These are phyloP conservation scores for Russula emetica DNA, from an alignment of 768 basidiomycete species.

Conservation along the genomic window DNA sequence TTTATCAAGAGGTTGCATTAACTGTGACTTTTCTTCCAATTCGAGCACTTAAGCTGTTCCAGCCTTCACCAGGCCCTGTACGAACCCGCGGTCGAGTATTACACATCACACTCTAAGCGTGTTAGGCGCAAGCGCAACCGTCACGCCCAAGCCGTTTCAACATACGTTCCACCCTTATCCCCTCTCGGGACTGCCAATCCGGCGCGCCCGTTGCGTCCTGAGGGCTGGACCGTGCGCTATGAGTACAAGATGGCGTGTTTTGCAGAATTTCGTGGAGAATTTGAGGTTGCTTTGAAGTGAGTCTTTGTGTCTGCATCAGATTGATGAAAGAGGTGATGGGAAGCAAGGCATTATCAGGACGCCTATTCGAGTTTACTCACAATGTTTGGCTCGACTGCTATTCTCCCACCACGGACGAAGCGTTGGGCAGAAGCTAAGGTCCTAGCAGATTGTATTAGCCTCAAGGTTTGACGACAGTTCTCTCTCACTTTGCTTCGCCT, in stretches of 20 bases:
- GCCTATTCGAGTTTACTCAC: slow-evolving; percentile 78
- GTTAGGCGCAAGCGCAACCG: slow-evolving; percentile 86
- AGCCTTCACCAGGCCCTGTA: slow-evolving; percentile 87
- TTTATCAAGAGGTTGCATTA: slow-evolving; percentile 73
- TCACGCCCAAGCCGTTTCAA: slow-evolving; percentile 56
- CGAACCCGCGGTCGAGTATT: slow-evolving; percentile 90
- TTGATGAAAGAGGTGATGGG: slow-evolving; percentile 17
- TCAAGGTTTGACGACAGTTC: slow-evolving; percentile 56
- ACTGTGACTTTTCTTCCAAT: background rate
- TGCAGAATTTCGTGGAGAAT: slow-evolving; percentile 90
- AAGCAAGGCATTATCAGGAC: slow-evolving; percentile 84
- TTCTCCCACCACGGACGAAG: slow-evolving; percentile 88
- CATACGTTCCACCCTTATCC: slow-evolving; percentile 49
- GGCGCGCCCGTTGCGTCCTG: slow-evolving; percentile 63
- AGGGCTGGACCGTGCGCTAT: slow-evolving; percentile 95
- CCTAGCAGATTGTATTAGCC: slow-evolving; percentile 85
- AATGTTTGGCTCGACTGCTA: slow-evolving; percentile 86
- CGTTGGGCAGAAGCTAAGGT: slow-evolving; percentile 99
- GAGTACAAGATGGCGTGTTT: slow-evolving; percentile 98
- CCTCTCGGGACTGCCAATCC: slow-evolving; percentile 40
- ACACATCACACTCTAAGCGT: slow-evolving; percentile 87
- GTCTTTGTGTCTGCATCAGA: slow-evolving; percentile 32
- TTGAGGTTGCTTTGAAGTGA: slow-evolving; percentile 88
- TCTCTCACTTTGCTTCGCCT: background rate
- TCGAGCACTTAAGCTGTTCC: slow-evolving; percentile 12